Base-by-base conservation (phyloP, 2,329 filamentous ascomycete species). In the Daldinia eschscholtzii region DNA sequence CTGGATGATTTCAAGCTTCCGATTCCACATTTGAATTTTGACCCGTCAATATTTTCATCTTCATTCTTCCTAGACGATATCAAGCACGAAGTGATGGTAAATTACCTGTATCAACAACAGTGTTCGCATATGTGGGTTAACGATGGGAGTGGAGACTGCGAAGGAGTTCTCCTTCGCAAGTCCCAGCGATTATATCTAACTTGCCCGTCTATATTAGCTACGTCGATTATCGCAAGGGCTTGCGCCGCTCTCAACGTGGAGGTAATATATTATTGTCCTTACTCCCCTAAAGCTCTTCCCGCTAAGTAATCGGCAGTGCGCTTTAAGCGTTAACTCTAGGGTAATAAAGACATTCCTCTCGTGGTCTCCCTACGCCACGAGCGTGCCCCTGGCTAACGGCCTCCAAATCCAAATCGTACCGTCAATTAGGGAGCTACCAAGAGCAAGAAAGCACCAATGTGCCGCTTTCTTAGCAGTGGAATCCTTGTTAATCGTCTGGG, bases 81-180 rank as follows among this genome's bases (percentile, higher is more conserved):
- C 80, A 92, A 91, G 79, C 90, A 93, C 76, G 92, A 94, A 79
- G 90, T 94, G 68, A 94, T 94, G 91, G 91, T 92, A 67, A 93
- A 92, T 80, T 93, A 93, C 78, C 83, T 94, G 28, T 93, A 93
- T 79, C 92, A 94, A 79, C 91, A 94, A 77, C 91, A 93, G 80
- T 93, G 91, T 76, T 87, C 88, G 12, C 87, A 89, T 68, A 84
- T 93, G 37, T 94, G 92, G 92, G 89, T 93, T 20, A 88, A 88
- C 35, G 90, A 93, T 73, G 88, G 86, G 39, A 89, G 85, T 56
- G 90, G 90, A 12, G 87, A 91, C 72, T 79, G 89, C 5, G 92
- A 94, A 78, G 92, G 92, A 71, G 91, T 93, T 30, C 80, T 94
- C 20, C 81, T 94, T 55, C 87, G 91, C 71, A 93, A 92, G 76